Percentiles rank a stretch among this genome's conserved stretches.
These are phyloP conservation scores for Colletotrichum sp. DNA, from an alignment of 2,329 filamentous ascomycete species.

Conservation along the genomic window DNA sequence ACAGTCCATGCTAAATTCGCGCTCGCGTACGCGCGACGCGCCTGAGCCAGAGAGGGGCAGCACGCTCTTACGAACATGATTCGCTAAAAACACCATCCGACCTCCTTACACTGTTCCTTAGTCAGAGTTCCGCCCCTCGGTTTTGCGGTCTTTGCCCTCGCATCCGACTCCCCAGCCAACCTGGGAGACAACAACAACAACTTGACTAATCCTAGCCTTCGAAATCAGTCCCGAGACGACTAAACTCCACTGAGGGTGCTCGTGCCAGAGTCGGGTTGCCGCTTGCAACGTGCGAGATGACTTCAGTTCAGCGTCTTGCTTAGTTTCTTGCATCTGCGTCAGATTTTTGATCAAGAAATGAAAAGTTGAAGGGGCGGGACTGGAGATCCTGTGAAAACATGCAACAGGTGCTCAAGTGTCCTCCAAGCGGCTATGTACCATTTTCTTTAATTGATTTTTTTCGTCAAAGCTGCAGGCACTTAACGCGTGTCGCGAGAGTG, in stretches of 20 bases:
- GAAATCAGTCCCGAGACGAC: slow-evolving; percentile 6
- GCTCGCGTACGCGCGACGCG: slow-evolving; percentile 24
- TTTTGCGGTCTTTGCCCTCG: slow-evolving; percentile 2
- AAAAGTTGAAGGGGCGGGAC: neutral
- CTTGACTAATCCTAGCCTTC: slow-evolving; percentile 15
- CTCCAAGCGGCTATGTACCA: neutral
- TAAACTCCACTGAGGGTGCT: slow-evolving; percentile 7
- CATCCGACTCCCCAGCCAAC: slow-evolving; percentile 20
- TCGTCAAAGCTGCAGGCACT: neutral
- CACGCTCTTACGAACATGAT: neutral
- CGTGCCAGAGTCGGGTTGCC: neutral
- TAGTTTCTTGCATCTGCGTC: neutral
- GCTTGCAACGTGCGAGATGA: slow-evolving; percentile 2
- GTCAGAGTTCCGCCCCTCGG: slow-evolving; percentile 8
- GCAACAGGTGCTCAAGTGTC: neutral
- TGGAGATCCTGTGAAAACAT: neutral
- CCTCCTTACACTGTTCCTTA: neutral
- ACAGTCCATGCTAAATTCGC: neutral
- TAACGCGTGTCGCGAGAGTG: slow-evolving; percentile 5
- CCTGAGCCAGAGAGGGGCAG: slow-evolving; percentile 12
- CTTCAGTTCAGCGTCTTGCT: neutral
- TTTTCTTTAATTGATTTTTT: slow-evolving; percentile 7
- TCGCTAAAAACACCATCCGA: neutral
- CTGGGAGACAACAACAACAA: neutral
- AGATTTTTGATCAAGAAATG: neutral